Percentiles rank a stretch among this genome's conserved stretches.
phyloP scores from a whole-genome alignment of 208 protist genomes.

The Vickermania ingenoplastis region DNA sequence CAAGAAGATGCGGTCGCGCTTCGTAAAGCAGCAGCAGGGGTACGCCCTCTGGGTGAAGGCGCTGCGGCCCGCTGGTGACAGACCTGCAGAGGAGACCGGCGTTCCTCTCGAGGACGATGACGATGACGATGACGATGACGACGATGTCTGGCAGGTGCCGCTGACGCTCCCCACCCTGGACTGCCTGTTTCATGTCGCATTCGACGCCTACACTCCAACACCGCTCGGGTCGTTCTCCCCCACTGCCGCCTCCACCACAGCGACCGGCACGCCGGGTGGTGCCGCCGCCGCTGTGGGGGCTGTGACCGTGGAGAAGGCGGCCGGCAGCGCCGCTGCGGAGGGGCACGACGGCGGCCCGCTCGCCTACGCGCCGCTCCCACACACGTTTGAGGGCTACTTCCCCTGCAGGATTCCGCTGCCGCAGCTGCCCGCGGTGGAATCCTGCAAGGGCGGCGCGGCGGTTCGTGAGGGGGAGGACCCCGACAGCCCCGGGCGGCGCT shows the following conservation, averaged over 20 bases:
- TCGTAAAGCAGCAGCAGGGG: conserved; percentile 48
- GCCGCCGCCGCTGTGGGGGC: conserved; percentile 10
- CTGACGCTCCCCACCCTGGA: conserved; percentile 60
- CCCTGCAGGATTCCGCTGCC: conserved; percentile 36
- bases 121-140: conserved; percentile 3
- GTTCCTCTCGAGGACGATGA: not conserved
- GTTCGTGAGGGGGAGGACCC: not conserved
- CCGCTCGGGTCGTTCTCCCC: no score
- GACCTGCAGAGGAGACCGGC: conserved; percentile 8
- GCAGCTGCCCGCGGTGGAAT: conserved; percentile 18
- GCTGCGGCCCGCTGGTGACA: conserved; percentile 20
- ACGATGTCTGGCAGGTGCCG: conserved; percentile 16
- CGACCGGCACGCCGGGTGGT: not conserved
- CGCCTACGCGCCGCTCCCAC: conserved; percentile 14
- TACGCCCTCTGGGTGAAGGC: conserved; percentile 53
- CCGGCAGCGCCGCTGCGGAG: conserved; percentile 3
- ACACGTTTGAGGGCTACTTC: conserved; percentile 72
- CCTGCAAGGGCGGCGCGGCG: conserved; percentile 14
- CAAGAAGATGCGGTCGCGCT: conserved; percentile 32
- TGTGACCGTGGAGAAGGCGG: conserved; percentile 12
- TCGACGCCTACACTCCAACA: conserved; percentile 52
- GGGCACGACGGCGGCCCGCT: conserved; percentile 38
- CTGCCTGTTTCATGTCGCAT: conserved; percentile 74
- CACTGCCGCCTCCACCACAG: conserved; percentile 7
- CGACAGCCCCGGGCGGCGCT: not conserved